Base-by-base conservation (phyloP, 2,329 filamentous ascomycete genomes). In the Colletotrichum sp. region DNA sequence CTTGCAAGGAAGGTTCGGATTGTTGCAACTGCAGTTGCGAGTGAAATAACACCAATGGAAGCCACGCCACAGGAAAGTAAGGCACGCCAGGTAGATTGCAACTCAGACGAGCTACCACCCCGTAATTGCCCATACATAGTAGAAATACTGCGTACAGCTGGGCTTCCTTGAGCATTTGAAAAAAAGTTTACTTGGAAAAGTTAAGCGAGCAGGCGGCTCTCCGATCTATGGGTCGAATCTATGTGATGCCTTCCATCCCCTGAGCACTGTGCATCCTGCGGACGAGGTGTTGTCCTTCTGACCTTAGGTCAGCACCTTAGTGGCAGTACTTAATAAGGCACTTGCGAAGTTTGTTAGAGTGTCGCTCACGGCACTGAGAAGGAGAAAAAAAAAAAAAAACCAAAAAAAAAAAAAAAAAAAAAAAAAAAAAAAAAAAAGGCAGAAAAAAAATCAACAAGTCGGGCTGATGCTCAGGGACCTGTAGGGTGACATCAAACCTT, bases 401-500 rank as follows among this genome's bases (percentile, higher is more conserved):
- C n/a, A 44, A 18, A 44, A 28, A 30, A 6, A 32, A 39, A 24
- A 7, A 26, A 26, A 16, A 28, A 12, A 13, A 34, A 32, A 39
- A 28, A 28, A 15, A 3, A 2, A 7, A 12, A 15, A 3, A 2
- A 7, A 12, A 15, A 1, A 2, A 6, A 12, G n/a, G n/a, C n/a
- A n/a, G n/a, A 26, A 30, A 12, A 34, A 34, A 15, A n/a, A n/a
- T 26, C 6, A 34, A 15, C 18, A 57, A 26, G 28, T 55, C 49
- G 28, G 63, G 18, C 26, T 49, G 28, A 52, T 73, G 44, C 36
- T n/a, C 12, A 60, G 59, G 62, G 62, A 69, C 32, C 52, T 32
- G 65, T 65, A 52, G 69, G 69, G 69, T 75, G 69, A 34, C 62
- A 72, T 72, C 26, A 67, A 75, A 72, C 72, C 69, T 75, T 67